Evolutionary conservation across 1,284 basidiomycete species (phyloP).

Genomic region (Clitocybe nebularis): DNA sequence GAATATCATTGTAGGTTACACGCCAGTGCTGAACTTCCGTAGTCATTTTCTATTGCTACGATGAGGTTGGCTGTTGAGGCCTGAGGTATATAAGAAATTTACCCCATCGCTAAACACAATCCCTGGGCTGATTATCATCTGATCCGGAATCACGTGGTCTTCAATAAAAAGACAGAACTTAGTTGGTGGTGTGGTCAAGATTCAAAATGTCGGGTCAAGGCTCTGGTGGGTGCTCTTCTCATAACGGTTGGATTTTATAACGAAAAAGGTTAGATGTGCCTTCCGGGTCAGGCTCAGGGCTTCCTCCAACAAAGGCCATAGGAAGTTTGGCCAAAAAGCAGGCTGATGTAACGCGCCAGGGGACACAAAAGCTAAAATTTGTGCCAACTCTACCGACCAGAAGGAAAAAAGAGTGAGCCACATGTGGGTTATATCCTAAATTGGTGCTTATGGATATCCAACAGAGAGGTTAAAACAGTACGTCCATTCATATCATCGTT

Average conservation of each 20-base stretch:
- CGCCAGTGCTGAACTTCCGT: conserved; percentile 55
- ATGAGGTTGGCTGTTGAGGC: background rate
- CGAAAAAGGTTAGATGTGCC: conserved; percentile 31
- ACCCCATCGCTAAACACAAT: too few species aligned
- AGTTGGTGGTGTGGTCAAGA: background rate
- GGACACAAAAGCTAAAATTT: conserved; percentile 73
- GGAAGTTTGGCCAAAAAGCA: conserved; percentile 70
- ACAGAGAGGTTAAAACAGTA: conserved; percentile 44
- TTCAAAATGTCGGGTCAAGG: conserved; percentile 8
- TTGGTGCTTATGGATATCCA: conserved; percentile 5
- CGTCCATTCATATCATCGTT: conserved; percentile 11
- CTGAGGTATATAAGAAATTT: background rate
- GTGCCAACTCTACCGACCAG: conserved; percentile 68
- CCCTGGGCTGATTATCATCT: background rate
- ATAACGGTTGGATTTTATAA: conserved; percentile 11
- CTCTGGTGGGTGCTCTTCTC: conserved; percentile 14
- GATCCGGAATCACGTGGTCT: background rate
- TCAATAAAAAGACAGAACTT: too few species aligned
- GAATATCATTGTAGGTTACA: conserved; percentile 82
- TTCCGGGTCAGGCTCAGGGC: conserved; percentile 13
- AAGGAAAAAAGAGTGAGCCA: conserved; percentile 72
- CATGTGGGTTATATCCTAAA: conserved; percentile 1
- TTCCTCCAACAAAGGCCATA: conserved; percentile 48
- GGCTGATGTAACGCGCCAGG: conserved; percentile 65
- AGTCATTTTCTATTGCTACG: conserved; percentile 24